Evolutionary conservation across 768 basidiomycete genomes (phyloP).

Genomic region (Amanita muscaria): DNA sequence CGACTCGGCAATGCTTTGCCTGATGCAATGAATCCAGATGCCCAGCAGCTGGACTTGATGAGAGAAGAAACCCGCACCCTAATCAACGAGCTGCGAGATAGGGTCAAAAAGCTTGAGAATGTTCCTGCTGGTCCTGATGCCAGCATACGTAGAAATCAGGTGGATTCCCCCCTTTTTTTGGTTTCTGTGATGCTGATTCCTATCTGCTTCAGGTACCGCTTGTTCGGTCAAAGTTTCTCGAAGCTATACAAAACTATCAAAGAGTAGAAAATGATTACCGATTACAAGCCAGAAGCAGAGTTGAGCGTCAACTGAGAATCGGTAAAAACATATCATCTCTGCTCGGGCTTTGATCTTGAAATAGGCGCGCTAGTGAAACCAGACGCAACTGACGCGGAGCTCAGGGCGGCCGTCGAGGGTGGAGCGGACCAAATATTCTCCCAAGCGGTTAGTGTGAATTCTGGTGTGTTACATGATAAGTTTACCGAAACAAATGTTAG

Average conservation of each 20-base stretch:
- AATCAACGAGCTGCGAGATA: conserved; percentile 45
- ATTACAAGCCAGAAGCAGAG: conserved; percentile 51
- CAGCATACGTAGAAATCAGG: conserved; percentile 32
- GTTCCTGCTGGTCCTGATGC: conserved; percentile 22
- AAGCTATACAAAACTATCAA: conserved; percentile 73
- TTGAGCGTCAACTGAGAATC: conserved; percentile 73
- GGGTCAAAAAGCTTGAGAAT: conserved; percentile 48
- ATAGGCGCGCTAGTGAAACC: conserved; percentile 58
- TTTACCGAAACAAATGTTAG: conserved; percentile 25
- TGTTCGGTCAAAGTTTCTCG: conserved; percentile 62
- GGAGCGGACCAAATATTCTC: conserved; percentile 68
- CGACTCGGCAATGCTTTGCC: conserved; percentile 30
- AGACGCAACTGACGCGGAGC: conserved; percentile 74
- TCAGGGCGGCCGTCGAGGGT: conserved; percentile 61
- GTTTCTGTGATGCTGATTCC: background rate
- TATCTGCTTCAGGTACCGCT: conserved; percentile 38
- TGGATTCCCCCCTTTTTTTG: conserved; percentile 6
- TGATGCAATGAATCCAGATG: conserved; percentile 19
- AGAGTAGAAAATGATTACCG: conserved; percentile 65
- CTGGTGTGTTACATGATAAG: background rate
- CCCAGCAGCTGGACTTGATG: conserved; percentile 45
- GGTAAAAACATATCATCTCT: conserved; percentile 30
- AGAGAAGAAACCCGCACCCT: conserved; percentile 51
- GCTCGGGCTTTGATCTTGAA: background rate
- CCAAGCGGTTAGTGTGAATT: conserved; percentile 43